These are phyloP conservation scores for Mycena pura DNA, from an alignment of 768 basidiomycete species.

Conservation along the genomic window DNA sequence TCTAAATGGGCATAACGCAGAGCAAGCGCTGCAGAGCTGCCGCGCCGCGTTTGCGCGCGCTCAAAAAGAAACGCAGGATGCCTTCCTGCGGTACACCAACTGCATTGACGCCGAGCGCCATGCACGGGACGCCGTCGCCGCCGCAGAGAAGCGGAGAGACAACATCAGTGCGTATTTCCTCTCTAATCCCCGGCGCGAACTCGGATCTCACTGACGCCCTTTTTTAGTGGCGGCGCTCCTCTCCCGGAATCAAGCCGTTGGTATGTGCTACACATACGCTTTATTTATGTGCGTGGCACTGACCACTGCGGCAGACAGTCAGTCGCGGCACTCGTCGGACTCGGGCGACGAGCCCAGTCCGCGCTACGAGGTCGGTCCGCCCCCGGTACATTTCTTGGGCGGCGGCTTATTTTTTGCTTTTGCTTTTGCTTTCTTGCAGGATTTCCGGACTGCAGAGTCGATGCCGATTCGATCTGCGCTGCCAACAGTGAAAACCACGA, in stretches of 20 bases:
- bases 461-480: conserved; percentile 51
- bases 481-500: conserved; percentile 46
- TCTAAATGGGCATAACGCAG: neutral
- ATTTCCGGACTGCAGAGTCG: conserved; percentile 47
- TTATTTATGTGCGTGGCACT: conserved; percentile 2
- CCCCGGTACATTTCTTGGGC: conserved; percentile 12
- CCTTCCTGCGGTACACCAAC: conserved; percentile 71
- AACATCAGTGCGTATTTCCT: conserved; percentile 55
- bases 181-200: conserved; percentile 12
- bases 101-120: conserved; percentile 73
- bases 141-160: conserved; percentile 75
- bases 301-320: conserved; percentile 39
- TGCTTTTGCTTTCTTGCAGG: conserved; percentile 31
- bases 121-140: conserved; percentile 65
- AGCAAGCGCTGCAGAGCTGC: conserved; percentile 63
- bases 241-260: conserved; percentile 50
- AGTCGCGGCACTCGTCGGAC: conserved; percentile 60
- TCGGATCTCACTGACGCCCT: conserved; percentile 24
- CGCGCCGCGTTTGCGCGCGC: conserved; percentile 66
- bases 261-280: conserved; percentile 14
- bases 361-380: too few species aligned
- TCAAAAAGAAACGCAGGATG: conserved; percentile 75
- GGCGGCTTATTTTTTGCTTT: conserved; percentile 1
- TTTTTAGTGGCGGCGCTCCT: conserved; percentile 53
- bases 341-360: conserved; percentile 55